Percentiles rank a stretch among this genome's conserved stretches.
phyloP scores from a whole-genome alignment of 2,329 filamentous ascomycete genomes.

The Anthostomella pinea region DNA sequence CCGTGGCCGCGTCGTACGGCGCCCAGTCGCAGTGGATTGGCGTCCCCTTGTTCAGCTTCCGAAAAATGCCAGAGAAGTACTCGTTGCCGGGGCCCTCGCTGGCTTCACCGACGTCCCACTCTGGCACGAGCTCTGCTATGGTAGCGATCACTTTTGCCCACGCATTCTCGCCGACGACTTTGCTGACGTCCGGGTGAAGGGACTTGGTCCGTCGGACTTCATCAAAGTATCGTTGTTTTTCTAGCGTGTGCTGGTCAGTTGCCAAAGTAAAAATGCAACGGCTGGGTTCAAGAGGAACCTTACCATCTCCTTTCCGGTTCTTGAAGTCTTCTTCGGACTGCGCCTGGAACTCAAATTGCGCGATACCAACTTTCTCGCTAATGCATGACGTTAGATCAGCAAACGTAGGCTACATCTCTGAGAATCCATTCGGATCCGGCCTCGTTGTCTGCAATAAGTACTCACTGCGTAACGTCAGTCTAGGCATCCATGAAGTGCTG shows the following conservation, averaged over 20 bases:
- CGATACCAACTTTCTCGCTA: neutral
- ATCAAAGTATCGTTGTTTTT: neutral
- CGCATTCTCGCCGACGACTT: neutral
- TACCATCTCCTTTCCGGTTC: constrained; percentile 1
- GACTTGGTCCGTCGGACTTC: neutral
- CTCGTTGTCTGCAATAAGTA: neutral
- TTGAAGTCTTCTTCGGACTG: neutral
- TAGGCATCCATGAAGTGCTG: too few relatives aligned
- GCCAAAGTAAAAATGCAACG: too few relatives aligned
- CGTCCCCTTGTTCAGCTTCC: neutral
- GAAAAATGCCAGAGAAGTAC: neutral
- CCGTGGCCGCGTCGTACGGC: neutral
- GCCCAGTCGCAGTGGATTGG: constrained; percentile 1
- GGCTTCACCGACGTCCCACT: neutral
- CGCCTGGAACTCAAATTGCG: constrained; percentile 1
- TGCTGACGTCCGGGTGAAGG: neutral
- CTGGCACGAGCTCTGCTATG: neutral
- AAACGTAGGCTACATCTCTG: too few relatives aligned
- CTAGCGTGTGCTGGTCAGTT: neutral
- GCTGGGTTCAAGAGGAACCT: neutral
- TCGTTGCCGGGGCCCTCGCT: neutral
- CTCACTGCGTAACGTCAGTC: too few relatives aligned
- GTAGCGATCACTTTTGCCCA: neutral
- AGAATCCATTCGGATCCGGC: too few relatives aligned
- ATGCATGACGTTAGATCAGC: too few relatives aligned